Base-by-base conservation (phyloP, 805 yeast species). In the Starmerella roubikii region DNA sequence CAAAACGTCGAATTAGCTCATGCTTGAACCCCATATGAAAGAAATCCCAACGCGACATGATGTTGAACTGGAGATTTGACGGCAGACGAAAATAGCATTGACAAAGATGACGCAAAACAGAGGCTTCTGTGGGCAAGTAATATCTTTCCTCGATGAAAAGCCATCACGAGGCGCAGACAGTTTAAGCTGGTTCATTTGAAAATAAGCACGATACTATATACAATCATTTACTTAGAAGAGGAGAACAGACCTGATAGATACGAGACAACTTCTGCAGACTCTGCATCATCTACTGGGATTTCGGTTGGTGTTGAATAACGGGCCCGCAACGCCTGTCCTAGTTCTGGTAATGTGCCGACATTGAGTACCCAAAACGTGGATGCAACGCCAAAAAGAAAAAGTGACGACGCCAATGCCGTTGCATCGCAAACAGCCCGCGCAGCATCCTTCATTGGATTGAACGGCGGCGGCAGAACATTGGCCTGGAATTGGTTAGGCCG, bases 401-500 rank as follows among this genome's bases (percentile, higher is more conserved):
- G 72, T 1, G 84, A 69, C 0, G 76, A 68, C 2, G 94, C 81
- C 15, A 86, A 61, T 34, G 79, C 59, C 0, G 94, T 72, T 2
- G 94, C 93, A 30, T 81, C 77, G 0, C 78, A 73, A 3, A 86
- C 83, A 0, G 95, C 95, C 30, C 76, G 74, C 25, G 83, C 72
- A 2, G 94, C 94, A 56, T 85, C 94, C 39, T 74, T 71, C 45
- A 81, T 74, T 54, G 81, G 76, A 23, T 80, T 77, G 53, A 77
- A 79, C n/a, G 74, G 66, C 4, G 94, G 94, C 2, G 93, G 93
- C 41, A 73, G 69, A 52, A 84, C 88, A 58, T 85, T 85, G 11
- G 86, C 83, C 51, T 82, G 85, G 59, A 81, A 86, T 51, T 76
- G 66, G 31, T 68, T 69, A 7, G 95, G 95, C 5, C 74, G 59